Evolutionary conservation across 1,284 basidiomycete species (phyloP).

Genomic region (Boletus sp.): DNA sequence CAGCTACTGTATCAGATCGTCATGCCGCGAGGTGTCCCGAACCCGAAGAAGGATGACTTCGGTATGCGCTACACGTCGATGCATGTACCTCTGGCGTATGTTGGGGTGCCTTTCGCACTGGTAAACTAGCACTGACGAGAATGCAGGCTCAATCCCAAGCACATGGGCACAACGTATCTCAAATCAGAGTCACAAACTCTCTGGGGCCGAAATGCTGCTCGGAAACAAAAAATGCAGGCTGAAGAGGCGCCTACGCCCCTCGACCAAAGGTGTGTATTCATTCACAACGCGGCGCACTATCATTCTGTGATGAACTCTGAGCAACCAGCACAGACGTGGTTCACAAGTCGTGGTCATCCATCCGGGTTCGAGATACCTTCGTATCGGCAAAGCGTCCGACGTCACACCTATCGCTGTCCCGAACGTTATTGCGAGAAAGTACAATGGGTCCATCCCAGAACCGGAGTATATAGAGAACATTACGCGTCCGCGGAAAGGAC

Average conservation of each 20-base stretch:
- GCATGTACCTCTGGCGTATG: constrained; percentile 70
- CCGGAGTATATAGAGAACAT: constrained; percentile 48
- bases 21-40: constrained; percentile 79
- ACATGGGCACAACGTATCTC: constrained; percentile 67
- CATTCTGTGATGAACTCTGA: constrained; percentile 20
- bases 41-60: constrained; percentile 72
- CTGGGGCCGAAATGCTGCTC: constrained; percentile 64
- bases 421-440: constrained; percentile 73
- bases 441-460: constrained; percentile 40
- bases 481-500: constrained; percentile 44
- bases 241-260: constrained; percentile 38
- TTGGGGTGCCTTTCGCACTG: constrained; percentile 19
- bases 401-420: constrained; percentile 72
- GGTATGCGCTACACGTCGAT: constrained; percentile 78
- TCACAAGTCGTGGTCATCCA: constrained; percentile 87
- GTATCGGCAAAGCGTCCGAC: constrained; percentile 90
- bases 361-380: constrained; percentile 83
- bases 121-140: constrained; percentile 14
- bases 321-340: constrained; percentile 51
- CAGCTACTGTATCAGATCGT: constrained; percentile 8
- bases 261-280: constrained; percentile 41
- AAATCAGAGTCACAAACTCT: constrained; percentile 66
- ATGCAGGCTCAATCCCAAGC: constrained; percentile 68
- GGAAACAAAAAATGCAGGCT: constrained; percentile 41
- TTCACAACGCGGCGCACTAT: constrained; percentile 3